Base-by-base conservation (phyloP, 2,329 filamentous ascomycete genomes). In the Paecilomyces sp. region DNA sequence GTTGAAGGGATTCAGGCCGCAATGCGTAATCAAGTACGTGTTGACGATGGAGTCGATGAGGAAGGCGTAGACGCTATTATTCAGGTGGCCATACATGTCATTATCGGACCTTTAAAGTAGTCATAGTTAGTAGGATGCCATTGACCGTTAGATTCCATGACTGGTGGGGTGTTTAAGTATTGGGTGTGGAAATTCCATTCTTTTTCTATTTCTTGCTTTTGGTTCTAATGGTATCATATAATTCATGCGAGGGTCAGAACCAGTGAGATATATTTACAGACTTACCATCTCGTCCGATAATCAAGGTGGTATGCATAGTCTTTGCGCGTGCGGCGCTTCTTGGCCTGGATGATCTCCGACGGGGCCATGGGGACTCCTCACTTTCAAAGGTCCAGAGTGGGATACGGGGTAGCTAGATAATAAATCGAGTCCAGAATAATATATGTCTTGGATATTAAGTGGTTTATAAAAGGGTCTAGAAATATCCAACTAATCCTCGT, bases 31-130 rank as follows among this genome's bases (percentile, higher is more conserved):
- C 18, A 97, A 84, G 74, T 94, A 97, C 55, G 88, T 83, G 75
- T 97, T 97, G 71, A 96, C 86, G 60, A 96, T 85, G 1, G 90
- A 92, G 78, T 97, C 93, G 74, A 96, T 94, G 59, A 95, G 82
- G 63, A 89, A 88, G 68, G 90, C 90, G 75, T 96, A 96, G 58
- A 94, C 83, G 50, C 87, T 89, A 71, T 96, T 96, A 78, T 96
- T 96, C 81, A 96, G 86, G 72, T 97, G 93, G 62, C 90, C 83
- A 75, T 94, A 96, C 90, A 95, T 94, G 78, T 96, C 92, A 71
- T 96, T 96, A 75, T 96, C 92, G 73, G 85, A 87, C 91, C 91
- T 92, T 47, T n/a, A n/a, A 4, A 47, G 8, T 18, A 54, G 7
- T 53, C 13, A 13, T 34, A 53, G 25, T 28, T 28, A 28, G 25